Percentiles rank a stretch among this genome's conserved stretches.
phyloP scores from a whole-genome alignment of 2,329 filamentous ascomycete species.

The Arthrobotrys megalospora region DNA sequence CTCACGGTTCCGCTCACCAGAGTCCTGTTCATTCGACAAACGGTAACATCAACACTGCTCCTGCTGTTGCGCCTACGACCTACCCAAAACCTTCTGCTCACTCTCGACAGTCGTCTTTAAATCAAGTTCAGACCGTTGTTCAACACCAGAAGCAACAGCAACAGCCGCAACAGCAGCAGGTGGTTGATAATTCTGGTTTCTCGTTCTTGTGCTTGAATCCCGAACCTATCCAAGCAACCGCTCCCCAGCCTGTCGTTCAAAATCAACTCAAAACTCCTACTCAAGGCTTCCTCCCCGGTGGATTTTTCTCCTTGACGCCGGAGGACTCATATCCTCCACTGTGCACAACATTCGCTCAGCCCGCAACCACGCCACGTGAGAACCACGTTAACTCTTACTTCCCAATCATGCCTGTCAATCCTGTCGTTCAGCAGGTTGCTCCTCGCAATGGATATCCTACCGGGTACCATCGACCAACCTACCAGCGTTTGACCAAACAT shows the following conservation, averaged over 20 bases:
- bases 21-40: conserved; percentile 27
- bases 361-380: conserved; percentile 32
- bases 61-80: conserved; percentile 8
- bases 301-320: conserved; percentile 64
- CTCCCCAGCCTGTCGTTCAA: conserved; percentile 30
- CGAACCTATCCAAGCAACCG: conserved; percentile 37
- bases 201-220: conserved; percentile 53
- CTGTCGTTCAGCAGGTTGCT: conserved; percentile 62
- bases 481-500: conserved; percentile 62
- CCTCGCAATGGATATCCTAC: conserved; percentile 54
- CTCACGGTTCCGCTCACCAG: conserved; percentile 38
- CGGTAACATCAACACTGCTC: conserved; percentile 19
- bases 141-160: conserved; percentile 29
- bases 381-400: conserved; percentile 53
- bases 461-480: conserved; percentile 49
- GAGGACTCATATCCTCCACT: conserved; percentile 63
- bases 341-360: conserved; percentile 61
- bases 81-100: conserved; percentile 35
- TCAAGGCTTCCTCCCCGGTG: conserved; percentile 62
- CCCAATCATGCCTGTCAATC: conserved; percentile 63
- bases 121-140: conserved; percentile 22
- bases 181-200: conserved; percentile 35
- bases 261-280: conserved; percentile 34
- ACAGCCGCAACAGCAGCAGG: conserved; percentile 29
- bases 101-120: conserved; percentile 48